These are phyloP conservation scores for Paragyromitra xinjiangensis DNA, from an alignment of 495 filamentous ascomycete genomes.

Conservation along the genomic window DNA sequence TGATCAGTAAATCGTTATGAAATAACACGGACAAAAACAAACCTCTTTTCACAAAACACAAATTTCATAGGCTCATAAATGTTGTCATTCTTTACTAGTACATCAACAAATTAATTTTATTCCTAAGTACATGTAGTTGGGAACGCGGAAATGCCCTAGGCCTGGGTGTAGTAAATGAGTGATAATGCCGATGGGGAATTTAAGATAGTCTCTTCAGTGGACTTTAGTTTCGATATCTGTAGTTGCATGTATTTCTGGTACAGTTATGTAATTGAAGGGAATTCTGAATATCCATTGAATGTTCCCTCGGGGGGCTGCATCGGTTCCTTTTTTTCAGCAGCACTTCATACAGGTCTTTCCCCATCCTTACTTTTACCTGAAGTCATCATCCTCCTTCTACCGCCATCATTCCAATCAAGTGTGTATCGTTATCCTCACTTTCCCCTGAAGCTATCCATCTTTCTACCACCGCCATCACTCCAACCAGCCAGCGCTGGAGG, in stretches of 20 bases:
- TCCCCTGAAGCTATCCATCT: neutral
- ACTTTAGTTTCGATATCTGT: neutral
- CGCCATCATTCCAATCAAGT: neutral
- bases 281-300: neutral
- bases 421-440: neutral
- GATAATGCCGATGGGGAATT: neutral
- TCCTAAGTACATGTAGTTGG: too few species aligned
- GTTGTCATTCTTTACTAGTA: too few species aligned
- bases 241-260: neutral
- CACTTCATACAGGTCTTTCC: neutral
- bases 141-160: too few species aligned
- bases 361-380: neutral
- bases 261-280: neutral
- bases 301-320: neutral
- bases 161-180: neutral
- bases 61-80: too few species aligned
- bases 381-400: neutral
- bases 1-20: too few species aligned
- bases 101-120: too few species aligned
- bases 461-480: constrained; percentile 1
- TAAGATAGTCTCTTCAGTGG: neutral
- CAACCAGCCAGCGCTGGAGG: neutral
- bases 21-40: too few species aligned
- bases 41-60: too few species aligned
- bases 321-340: neutral